Evolutionary conservation across 805 yeast genomes (phyloP).

Genomic region (Metschnikowia anglica): DNA sequence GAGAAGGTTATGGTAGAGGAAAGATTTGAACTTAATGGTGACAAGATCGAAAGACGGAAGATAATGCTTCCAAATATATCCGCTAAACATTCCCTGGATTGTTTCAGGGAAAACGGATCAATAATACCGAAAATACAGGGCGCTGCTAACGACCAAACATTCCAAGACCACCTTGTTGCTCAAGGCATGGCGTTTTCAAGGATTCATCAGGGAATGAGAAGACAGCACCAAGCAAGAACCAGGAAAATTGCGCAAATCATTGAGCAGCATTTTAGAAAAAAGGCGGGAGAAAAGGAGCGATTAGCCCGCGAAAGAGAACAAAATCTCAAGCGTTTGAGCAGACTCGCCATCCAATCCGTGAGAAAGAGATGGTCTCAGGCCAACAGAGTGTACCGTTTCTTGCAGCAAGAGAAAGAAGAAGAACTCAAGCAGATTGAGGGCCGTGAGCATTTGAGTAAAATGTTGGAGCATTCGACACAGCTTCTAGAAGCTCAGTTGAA

Average conservation of each 20-base stretch:
- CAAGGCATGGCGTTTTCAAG: conserved; percentile 76
- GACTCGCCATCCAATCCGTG: conserved; percentile 78
- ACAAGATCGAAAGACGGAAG: conserved; percentile 49
- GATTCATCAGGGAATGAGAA: conserved; percentile 63
- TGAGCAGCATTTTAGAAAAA: conserved; percentile 81
- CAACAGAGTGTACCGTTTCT: conserved; percentile 69
- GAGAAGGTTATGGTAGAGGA: conserved; percentile 37
- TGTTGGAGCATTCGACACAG: conserved; percentile 88
- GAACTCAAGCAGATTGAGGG: conserved; percentile 79
- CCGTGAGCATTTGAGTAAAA: conserved; percentile 80
- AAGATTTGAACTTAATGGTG: conserved; percentile 43
- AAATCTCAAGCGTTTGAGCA: conserved; percentile 67
- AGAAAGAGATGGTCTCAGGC: conserved; percentile 90
- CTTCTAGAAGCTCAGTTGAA: conserved; percentile 81
- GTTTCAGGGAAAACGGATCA: conserved; percentile 45
- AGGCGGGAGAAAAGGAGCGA: conserved; percentile 86
- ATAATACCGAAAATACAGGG: conserved; percentile 47
- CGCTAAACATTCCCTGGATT: conserved; percentile 43
- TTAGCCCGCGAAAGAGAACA: conserved; percentile 72
- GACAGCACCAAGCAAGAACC: conserved; percentile 56
- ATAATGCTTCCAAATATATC: conserved; percentile 45
- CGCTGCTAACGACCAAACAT: conserved; percentile 44
- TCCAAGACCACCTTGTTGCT: conserved; percentile 68
- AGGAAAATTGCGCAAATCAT: conserved; percentile 66
- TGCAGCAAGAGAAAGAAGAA: conserved; percentile 76